Evolutionary conservation across 371 early-diverging fungal genomes (phyloP).

Genomic region (Actinomortierella wolfii): DNA sequence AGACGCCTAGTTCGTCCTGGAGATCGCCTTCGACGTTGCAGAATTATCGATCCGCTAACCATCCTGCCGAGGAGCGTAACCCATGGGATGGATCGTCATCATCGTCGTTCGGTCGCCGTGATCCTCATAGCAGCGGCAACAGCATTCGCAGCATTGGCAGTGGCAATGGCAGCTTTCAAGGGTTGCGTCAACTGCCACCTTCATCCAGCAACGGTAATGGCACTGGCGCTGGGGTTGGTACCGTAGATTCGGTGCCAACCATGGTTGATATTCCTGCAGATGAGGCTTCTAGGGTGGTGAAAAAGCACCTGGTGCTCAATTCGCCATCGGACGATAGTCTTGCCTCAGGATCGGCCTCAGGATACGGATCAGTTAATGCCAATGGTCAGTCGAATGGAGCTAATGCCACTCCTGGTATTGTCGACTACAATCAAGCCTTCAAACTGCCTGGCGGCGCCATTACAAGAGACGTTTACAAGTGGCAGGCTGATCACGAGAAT

Average conservation of each 20-base stretch:
- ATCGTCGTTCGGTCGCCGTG: conserved; percentile 6
- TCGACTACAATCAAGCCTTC: conserved; percentile 52
- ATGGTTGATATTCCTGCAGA: conserved; percentile 64
- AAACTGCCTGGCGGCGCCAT: conserved; percentile 78
- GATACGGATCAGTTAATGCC: conserved; percentile 40
- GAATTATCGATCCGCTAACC: conserved; percentile 20
- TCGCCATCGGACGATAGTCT: conserved; percentile 48
- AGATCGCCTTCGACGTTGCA: conserved; percentile 46
- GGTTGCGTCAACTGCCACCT: no score
- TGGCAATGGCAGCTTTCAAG: conserved; percentile 1
- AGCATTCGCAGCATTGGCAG: conserved; percentile 16
- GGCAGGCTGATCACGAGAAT: conserved; percentile 81
- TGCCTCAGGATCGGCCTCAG: conserved; percentile 26
- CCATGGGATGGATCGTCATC: no score
- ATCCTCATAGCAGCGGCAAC: conserved; percentile 30
- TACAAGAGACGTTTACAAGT: conserved; percentile 90
- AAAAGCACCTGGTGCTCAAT: conserved; percentile 69
- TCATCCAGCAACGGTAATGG: no score
- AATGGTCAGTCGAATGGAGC: conserved; percentile 29
- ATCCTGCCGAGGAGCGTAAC: no score
- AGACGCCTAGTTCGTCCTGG: conserved; percentile 36
- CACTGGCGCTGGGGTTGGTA: no score
- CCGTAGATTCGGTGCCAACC: conserved; percentile 18
- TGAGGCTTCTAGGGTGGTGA: conserved; percentile 73
- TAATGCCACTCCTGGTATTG: conserved; percentile 32